Base-by-base conservation (phyloP, 495 filamentous ascomycete species). In the Aspergillus taichungensis region DNA sequence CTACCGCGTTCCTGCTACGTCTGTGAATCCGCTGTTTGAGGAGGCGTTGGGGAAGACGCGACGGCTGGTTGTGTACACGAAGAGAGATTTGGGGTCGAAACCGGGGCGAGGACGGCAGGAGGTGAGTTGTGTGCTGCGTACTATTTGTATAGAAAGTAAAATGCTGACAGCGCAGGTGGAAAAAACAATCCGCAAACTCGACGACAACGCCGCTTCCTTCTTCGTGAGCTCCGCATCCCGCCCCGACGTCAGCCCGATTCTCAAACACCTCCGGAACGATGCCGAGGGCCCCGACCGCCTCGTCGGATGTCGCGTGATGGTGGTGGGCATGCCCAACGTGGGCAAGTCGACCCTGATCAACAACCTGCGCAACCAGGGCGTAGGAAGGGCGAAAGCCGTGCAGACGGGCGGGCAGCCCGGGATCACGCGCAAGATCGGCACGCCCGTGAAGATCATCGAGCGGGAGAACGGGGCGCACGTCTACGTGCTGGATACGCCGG, bases 291-390 rank as follows among this genome's bases (percentile, higher is more conserved):
- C 59, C 3, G 63, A 78, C 51, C 77, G 73, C 30, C 62, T 89
- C 6, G 76, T 77, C 6, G 88, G 88, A 2, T 77, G 85, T 42
- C 80, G 88, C 24, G 76, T 87, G 43, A 74, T 98, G 60, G 78
- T 97, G 1, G 89, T 96, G 12, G 92, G 92, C 27, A 96, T 98
- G 91, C 92, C 92, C 6, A 98, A 98, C 63, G 86, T 92, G 0
- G 92, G 77, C 13, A 81, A 98, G 64, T 94, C 87, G 14, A 87
- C 91, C 0, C 72, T 98, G 10, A 79, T 98, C 18, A 98, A 98
- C 62, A 75, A 83, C 27, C 72, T 98, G 33, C 84, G 94, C 8
- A 74, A 71, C 13, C 64, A 70, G 12, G 85, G 89, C 36, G 69
- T 85, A 46, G 63, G 72, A 12, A 79, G 83, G 46, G 75, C 79